These are phyloP conservation scores for Leccinum holopus DNA, from an alignment of 1,284 basidiomycete species.

Conservation along the genomic window DNA sequence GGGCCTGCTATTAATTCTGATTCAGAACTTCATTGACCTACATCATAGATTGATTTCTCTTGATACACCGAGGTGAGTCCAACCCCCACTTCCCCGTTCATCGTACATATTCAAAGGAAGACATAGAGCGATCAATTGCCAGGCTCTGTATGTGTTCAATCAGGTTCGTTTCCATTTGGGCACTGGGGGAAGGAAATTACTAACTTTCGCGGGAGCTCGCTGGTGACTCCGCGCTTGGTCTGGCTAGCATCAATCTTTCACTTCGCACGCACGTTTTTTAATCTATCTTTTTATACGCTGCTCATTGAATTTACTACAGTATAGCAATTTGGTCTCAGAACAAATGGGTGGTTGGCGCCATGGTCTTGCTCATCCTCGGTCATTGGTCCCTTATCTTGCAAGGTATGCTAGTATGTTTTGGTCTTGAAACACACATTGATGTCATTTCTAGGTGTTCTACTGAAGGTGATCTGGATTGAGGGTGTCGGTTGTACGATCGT, in stretches of 20 bases:
- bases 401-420: constrained; percentile 9
- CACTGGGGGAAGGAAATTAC: background rate
- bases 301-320: constrained; percentile 17
- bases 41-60: constrained; percentile 29
- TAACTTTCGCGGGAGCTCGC: constrained; percentile 29
- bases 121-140: constrained; percentile 27
- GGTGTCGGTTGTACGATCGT: constrained; percentile 38
- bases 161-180: constrained; percentile 25
- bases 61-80: constrained; percentile 27
- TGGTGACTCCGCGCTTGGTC: constrained; percentile 32
- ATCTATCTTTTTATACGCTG: background rate
- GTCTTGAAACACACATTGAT: background rate
- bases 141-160: constrained; percentile 34
- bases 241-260: constrained; percentile 38
- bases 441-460: constrained; percentile 35
- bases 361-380: constrained; percentile 35
- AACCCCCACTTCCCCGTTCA: background rate
- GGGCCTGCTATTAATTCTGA: background rate
- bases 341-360: constrained; percentile 27
- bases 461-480: constrained; percentile 39
- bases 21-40: constrained; percentile 11
- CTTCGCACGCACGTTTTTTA: constrained; percentile 30
- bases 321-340: constrained; percentile 38
- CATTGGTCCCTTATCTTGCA: constrained; percentile 38
- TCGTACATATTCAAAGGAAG: background rate